Evolutionary conservation across 495 filamentous ascomycete genomes (phyloP).

Genomic region (Oidiodendron maius): DNA sequence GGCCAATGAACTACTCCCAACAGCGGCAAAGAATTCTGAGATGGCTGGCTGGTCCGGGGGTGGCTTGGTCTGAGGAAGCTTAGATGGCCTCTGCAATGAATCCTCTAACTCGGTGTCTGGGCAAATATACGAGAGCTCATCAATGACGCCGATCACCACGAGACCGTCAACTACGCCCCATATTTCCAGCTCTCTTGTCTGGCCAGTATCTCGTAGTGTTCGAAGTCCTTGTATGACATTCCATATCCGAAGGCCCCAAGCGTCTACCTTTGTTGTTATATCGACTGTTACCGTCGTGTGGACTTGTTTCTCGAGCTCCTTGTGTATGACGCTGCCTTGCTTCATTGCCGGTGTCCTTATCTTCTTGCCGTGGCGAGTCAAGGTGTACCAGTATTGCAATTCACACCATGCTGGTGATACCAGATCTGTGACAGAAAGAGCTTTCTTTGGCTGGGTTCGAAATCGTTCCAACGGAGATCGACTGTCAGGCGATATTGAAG

Average conservation of each 20-base stretch:
- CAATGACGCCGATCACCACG: slow-evolving; percentile 84
- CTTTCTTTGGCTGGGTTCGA: slow-evolving; percentile 66
- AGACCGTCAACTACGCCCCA: slow-evolving; percentile 84
- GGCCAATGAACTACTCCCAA: slow-evolving; percentile 1
- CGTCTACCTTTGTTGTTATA: slow-evolving; percentile 71
- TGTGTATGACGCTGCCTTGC: slow-evolving; percentile 68
- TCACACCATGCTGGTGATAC: slow-evolving; percentile 93
- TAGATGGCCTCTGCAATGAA: slow-evolving; percentile 30
- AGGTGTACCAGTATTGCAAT: slow-evolving; percentile 82
- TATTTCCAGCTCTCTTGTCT: slow-evolving; percentile 87
- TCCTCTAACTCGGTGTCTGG: slow-evolving; percentile 66
- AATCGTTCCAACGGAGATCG: slow-evolving; percentile 60
- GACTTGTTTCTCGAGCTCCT: slow-evolving; percentile 78
- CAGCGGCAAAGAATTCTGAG: slow-evolving; percentile 15
- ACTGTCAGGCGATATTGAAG: slow-evolving; percentile 18
- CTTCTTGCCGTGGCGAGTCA: slow-evolving; percentile 67
- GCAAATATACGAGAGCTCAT: slow-evolving; percentile 73
- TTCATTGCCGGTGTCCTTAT: slow-evolving; percentile 77
- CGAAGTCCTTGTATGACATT: slow-evolving; percentile 85
- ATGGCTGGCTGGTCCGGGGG: slow-evolving; percentile 51
- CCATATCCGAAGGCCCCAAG: slow-evolving; percentile 79
- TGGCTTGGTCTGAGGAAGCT: slow-evolving; percentile 10
- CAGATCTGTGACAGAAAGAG: slow-evolving; percentile 86
- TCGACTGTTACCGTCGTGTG: slow-evolving; percentile 69
- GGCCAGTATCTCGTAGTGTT: slow-evolving; percentile 66